Evolutionary conservation across 2,329 filamentous ascomycete species (phyloP), one percentile per base, ranked within the genome.

Genomic region (Phialophora expanda): DNA sequence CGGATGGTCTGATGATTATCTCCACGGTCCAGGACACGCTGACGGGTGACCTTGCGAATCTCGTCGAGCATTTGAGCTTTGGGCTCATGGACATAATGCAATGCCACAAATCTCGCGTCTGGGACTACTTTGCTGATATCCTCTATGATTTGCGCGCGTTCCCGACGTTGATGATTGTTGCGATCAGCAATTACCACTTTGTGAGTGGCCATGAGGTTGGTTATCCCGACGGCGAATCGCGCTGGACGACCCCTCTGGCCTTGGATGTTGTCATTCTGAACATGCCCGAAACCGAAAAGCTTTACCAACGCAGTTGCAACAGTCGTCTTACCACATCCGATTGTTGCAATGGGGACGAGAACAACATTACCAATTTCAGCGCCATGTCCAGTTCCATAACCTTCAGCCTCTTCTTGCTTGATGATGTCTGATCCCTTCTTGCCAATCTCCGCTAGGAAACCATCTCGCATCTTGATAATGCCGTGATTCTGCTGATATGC

Each of bases 1-100:
- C 95, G 93, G 66, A 99, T 98, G 0, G 95, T 99, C 79, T 99
- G 95, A 77, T 99, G 95, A 74, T 98, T 98, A 77, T 99, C 93
- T 14, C 95, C 95, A 24, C 95, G 90, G 5, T 87, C 85, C 22
- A 97, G 81, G 0, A 99, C 92, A 57, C 95, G 89, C 69, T 89
- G 85, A 64, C 87, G 89, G 0, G 93, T 96, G 28, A 94, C 83
- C 64, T 86, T 82, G 53, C 91, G 86, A 68, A 98, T 91, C 34
- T 86, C 82, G 57, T 90, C 85, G 7, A 95, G 85, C 70, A 92
- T 81, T 46, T 80, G 74, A 20, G 78, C 82, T 67, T 82, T 83
- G 1, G 81, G 81, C 64, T 93, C 87, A 74, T 98, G 95, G 6
- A 91, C 89, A 74, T 93, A 99, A 73, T 98, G 90, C 12, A 99